Conservation (phyloP, 1,284 basidiomycete genomes). For the Mycena citricolor region DNA sequence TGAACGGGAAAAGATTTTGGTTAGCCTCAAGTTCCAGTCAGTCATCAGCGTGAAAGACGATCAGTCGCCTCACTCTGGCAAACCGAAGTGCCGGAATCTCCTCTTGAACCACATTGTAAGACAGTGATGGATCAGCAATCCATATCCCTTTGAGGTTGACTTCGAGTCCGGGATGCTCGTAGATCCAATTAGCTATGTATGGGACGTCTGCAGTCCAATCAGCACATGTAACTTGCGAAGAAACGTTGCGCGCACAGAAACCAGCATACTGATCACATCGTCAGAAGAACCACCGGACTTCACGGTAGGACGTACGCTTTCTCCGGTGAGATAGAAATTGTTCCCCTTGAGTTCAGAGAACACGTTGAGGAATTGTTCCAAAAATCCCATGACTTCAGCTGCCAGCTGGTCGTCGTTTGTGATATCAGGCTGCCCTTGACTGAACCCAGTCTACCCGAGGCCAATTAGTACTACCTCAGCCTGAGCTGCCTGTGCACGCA, state of each 20-base stretch:
- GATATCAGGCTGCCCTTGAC: constrained; percentile 64
- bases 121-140: constrained; percentile 60
- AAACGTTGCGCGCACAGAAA: constrained; percentile 47
- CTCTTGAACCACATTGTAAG: constrained; percentile 40
- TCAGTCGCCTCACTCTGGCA: constrained; percentile 46
- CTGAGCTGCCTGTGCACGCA: constrained; percentile 9
- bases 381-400: constrained; percentile 54
- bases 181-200: constrained; percentile 72
- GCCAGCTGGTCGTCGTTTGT: constrained; percentile 64
- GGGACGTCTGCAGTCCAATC: constrained; percentile 34
- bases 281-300: constrained; percentile 9
- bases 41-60: constrained; percentile 23
- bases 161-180: constrained; percentile 56
- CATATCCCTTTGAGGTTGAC: constrained; percentile 63
- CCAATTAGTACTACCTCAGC: no score
- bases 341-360: constrained; percentile 66
- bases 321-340: constrained; percentile 60
- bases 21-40: constrained; percentile 40
- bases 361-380: constrained; percentile 66
- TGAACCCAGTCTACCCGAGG: constrained; percentile 66
- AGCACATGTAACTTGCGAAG: constrained; percentile 48
- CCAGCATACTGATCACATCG: constrained; percentile 55
- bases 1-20: constrained; percentile 51
- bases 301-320: constrained; percentile 52
- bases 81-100: constrained; percentile 67